Conservation (phyloP, 495 filamentous ascomycete species). For the Chaetomidium leptoderma region DNA sequence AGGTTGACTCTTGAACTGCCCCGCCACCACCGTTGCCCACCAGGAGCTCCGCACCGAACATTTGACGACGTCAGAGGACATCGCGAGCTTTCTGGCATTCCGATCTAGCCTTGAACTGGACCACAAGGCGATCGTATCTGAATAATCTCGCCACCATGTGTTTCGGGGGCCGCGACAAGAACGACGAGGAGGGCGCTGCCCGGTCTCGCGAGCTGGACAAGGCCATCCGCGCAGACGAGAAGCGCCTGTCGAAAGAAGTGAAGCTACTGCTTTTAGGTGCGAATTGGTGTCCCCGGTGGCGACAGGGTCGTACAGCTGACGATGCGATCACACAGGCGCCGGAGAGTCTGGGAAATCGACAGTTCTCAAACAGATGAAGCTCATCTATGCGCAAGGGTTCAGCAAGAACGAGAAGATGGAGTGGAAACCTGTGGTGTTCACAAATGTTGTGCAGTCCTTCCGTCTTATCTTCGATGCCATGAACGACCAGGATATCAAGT, state of each 20-base stretch:
- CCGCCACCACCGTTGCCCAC: constrained; percentile 5
- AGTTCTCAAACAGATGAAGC: constrained; percentile 98
- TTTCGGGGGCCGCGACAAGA: constrained; percentile 54
- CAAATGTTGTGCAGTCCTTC: constrained; percentile 84
- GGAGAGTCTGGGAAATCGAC: constrained; percentile 98
- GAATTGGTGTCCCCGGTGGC: constrained; percentile 24
- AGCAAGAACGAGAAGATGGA: constrained; percentile 86
- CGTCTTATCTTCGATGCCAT: constrained; percentile 90
- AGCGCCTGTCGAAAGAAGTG: constrained; percentile 70
- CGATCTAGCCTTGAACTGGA: background rate
- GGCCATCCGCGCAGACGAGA: constrained; percentile 74
- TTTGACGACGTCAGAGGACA: constrained; percentile 8
- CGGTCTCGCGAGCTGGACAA: constrained; percentile 69
- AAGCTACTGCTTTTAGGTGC: constrained; percentile 79
- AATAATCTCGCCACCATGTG: constrained; percentile 49
- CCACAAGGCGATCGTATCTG: background rate
- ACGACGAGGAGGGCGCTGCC: constrained; percentile 43
- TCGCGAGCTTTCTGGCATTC: background rate
- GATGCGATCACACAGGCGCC: constrained; percentile 58
- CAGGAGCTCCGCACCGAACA: background rate
- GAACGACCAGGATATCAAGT: constrained; percentile 74
- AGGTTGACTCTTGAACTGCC: too few relatives aligned
- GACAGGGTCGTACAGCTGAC: background rate
- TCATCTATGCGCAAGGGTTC: constrained; percentile 93
- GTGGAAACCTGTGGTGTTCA: constrained; percentile 91